Evolutionary conservation across 164 flowering plant species (phyloP), one percentile per base, ranked within the genome.

Genomic region (Vitis amurensis): DNA sequence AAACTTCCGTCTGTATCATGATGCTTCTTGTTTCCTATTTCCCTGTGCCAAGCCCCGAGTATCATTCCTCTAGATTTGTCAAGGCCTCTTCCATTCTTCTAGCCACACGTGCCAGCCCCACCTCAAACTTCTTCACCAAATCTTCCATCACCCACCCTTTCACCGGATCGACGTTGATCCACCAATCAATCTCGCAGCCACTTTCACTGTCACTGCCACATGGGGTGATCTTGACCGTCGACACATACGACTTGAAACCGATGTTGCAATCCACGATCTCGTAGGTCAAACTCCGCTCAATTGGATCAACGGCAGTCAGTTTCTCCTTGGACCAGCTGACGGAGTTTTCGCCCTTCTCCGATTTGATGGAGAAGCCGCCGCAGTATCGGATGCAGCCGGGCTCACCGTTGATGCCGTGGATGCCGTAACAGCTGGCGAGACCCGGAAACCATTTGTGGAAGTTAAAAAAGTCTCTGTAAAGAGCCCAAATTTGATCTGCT

Each of bases 151-250:
- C 58, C 84, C 62, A 66, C 13, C 88, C 87, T 56, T 71, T 74
- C 66, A 84, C 81, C 3, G 86, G 83, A 67, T 87, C 83, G 29
- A 80, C 84, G 50, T 27, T 56, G 65, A 85, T 79, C 1, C 57
- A 58, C 89, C 91, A 87, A 71, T 85, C 91, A 15, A 87, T 76
- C 74, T 31, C 51, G 27, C 85, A 82, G 61, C 86, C 88, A 17
- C 49, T 61, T 59, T 29, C 73, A 53, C 51, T 66, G 31, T 11
- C 59, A 48, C 17, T 50, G 0, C 37, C 37, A 10, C 27, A 63
- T 13, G 75, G 71, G 50, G 63, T 13, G 44, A 85, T 62, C 69
- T 68, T 78, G 51, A 85, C 66, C 56, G 82, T 82, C 47, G 91
- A 72, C 2, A 78, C 78, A 49, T 90, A 90, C 0, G 85, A 80